Percentiles rank a stretch among this genome's conserved stretches.
Evolutionary conservation across 257 asterid genomes (phyloP).

Genomic region (Gentiana straminea): DNA sequence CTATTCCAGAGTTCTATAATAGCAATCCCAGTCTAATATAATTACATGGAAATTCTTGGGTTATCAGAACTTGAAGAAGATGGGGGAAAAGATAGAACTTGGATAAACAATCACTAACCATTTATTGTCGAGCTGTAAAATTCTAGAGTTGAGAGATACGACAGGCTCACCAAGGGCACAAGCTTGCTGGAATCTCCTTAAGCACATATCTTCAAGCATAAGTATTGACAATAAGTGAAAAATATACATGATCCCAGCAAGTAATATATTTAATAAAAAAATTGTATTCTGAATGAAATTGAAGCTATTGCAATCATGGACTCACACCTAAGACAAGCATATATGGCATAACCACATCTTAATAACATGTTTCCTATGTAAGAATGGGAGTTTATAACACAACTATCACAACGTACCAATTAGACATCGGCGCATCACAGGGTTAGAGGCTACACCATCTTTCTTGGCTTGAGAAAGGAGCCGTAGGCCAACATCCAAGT

Average conservation of each 20-base stretch:
- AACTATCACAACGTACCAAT: slow-evolving; percentile 41
- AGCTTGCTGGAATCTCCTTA: slow-evolving; percentile 70
- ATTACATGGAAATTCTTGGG: not conserved
- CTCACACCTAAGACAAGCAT: not conserved
- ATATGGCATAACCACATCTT: not conserved
- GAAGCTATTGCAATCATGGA: not conserved
- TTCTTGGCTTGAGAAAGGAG: slow-evolving; percentile 81
- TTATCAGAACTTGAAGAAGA: not conserved
- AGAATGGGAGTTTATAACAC: slow-evolving; percentile 1
- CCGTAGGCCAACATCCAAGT: slow-evolving; percentile 69
- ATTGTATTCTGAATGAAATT: not conserved
- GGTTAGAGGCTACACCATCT: slow-evolving; percentile 77
- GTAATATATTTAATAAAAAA: not conserved
- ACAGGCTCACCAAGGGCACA: slow-evolving; percentile 61
- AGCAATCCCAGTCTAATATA: not conserved
- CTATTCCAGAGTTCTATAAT: too few species aligned
- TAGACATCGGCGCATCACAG: slow-evolving; percentile 84
- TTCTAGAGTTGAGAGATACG: slow-evolving; percentile 51
- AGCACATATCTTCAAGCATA: slow-evolving; percentile 77
- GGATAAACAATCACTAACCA: slow-evolving; percentile 41
- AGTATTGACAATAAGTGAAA: slow-evolving; percentile 12
- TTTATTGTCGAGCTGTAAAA: slow-evolving; percentile 65
- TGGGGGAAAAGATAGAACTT: not conserved
- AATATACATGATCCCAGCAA: not conserved
- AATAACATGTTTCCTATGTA: not conserved